Conservation (phyloP, 768 basidiomycete species). For the Lanmaoa rubissima region DNA sequence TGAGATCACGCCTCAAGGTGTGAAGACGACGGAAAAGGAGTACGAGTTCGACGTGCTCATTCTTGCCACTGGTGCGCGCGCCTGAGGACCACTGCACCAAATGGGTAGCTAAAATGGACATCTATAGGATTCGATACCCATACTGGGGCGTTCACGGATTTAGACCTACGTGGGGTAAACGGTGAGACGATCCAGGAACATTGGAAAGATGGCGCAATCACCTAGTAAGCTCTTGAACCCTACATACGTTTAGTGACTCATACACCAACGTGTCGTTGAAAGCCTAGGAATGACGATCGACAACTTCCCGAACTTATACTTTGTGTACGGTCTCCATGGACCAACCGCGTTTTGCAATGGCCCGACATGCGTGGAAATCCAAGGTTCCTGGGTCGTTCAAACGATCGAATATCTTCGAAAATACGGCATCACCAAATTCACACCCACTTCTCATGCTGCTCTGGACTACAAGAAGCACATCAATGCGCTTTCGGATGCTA, state of each 20-base stretch:
- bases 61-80: constrained; percentile 2
- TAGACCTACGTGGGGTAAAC: constrained; percentile 11
- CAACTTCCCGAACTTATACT: constrained; percentile 17
- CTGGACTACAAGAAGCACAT: constrained; percentile 7
- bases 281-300: constrained; percentile 15
- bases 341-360: constrained; percentile 9
- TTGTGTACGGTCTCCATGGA: constrained; percentile 15
- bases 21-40: constrained; percentile 10
- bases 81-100: not conserved
- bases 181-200: constrained; percentile 16
- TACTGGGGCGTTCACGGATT: not conserved
- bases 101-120: not conserved
- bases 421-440: constrained; percentile 11
- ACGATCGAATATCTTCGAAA: constrained; percentile 13
- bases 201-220: constrained; percentile 13
- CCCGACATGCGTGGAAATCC: constrained; percentile 10
- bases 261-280: not conserved
- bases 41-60: constrained; percentile 10
- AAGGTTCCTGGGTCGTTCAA: constrained; percentile 5
- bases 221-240: constrained; percentile 8
- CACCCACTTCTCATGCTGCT: constrained; percentile 7
- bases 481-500: not conserved
- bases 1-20: constrained; percentile 6
- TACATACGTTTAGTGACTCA: not conserved
- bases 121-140: not conserved